Base-by-base conservation (phyloP, 495 filamentous ascomycete species). In the Penicillium steckii region DNA sequence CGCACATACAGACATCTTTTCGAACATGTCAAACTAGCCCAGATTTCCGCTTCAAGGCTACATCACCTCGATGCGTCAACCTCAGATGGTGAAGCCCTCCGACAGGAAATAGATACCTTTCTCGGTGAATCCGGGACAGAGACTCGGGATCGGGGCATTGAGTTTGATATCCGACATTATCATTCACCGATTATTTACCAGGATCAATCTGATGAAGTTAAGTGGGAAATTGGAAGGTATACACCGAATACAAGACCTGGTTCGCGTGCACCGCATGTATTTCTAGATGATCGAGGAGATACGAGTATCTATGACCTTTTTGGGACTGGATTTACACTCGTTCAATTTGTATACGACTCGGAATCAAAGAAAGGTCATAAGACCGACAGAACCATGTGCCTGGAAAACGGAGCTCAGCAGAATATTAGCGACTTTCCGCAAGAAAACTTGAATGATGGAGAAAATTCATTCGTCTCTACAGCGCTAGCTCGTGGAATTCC, bases 11-110 rank as follows among this genome's bases (percentile, higher is more conserved):
- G 27, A 25, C 25, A 85, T 74, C 37, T 85, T 82, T 10, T 80
- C 71, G 66, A 87, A 87, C 86, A 53, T 26, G n/a, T 42, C 44
- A 42, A 33, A 33, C 30, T 33, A 13, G 30, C 30, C 30, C 30
- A 33, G 30, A 7, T 33, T 10, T 33, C 18, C 18, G 9, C 13
- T 19, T 12, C 12, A 7, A 15, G 9, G 10, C 4, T 13, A 17
- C 13, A 17, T n/a, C 13, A 32, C 2, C 19, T 19, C 15, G 24
- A 19, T n/a, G 15, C 24, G 8, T 8, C 13, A 4, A 30, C 44
- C 3, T 8, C 26, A 4, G 44, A 27, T 5, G 44, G 29, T n/a
- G 27, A 18, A 19, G n/a, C 30, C 5, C 12, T 38, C 3, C 8
- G 46, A 8, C 4, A 29, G 17, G 10, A 48, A 24, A 17, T 61